These are phyloP conservation scores for Coemansia sp. DNA, from an alignment of 192 early-diverging fungal species.

Conservation along the genomic window DNA sequence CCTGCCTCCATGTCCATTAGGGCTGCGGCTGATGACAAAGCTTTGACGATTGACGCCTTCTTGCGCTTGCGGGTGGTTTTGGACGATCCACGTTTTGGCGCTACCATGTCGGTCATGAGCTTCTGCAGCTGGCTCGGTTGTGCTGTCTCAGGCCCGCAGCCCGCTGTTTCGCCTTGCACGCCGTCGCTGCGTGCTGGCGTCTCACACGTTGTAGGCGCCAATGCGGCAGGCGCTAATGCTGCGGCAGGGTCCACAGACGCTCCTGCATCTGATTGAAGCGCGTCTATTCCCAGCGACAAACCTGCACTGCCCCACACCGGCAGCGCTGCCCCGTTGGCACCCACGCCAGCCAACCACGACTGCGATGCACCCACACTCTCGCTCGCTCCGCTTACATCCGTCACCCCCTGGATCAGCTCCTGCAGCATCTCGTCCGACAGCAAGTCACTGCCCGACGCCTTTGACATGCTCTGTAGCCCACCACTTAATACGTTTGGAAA, in stretches of 20 bases:
- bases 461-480: slow-evolving; percentile 2
- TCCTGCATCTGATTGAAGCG: background rate
- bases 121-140: slow-evolving; percentile 19
- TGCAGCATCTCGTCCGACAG: slow-evolving; percentile 38
- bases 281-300: background rate
- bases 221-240: background rate
- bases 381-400: slow-evolving; percentile 3
- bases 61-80: slow-evolving; percentile 38
- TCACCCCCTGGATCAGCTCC: slow-evolving; percentile 35
- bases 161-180: background rate
- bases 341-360: slow-evolving; percentile 5
- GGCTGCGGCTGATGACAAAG: slow-evolving; percentile 6
- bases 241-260: background rate
- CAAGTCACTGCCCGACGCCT: background rate
- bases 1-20: slow-evolving; percentile 19
- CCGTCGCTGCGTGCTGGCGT: background rate
- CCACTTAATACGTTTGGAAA: background rate
- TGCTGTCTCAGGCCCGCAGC: background rate
- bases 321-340: background rate
- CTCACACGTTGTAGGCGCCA: background rate
- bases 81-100: slow-evolving; percentile 15
- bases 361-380: background rate
- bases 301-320: background rate
- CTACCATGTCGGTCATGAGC: slow-evolving; percentile 10
- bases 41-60: slow-evolving; percentile 21